These are phyloP conservation scores for Gremmenia infestans DNA, from an alignment of 2,329 filamentous ascomycete genomes.

Conservation along the genomic window DNA sequence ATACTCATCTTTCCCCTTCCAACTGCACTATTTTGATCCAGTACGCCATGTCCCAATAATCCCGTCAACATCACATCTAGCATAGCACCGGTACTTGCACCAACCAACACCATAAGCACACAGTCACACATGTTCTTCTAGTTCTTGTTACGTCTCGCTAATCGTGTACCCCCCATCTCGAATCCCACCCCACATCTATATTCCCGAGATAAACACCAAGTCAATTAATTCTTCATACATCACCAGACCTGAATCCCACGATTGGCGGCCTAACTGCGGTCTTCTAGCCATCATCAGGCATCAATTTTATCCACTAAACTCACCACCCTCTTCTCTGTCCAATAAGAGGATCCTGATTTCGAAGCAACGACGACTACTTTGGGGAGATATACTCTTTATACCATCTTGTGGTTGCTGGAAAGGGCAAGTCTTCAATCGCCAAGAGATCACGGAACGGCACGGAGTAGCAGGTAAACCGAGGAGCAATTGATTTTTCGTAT, in stretches of 20 bases:
- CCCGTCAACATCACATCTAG: background rate
- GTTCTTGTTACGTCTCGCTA: background rate
- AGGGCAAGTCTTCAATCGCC: background rate
- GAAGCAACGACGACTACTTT: background rate
- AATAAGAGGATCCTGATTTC: conserved; percentile 6
- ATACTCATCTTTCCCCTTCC: background rate
- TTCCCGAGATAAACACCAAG: too few species aligned
- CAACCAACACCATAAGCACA: background rate
- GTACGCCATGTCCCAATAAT: background rate
- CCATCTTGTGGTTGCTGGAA: background rate
- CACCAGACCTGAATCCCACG: background rate
- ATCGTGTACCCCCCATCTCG: background rate
- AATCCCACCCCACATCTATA: background rate
- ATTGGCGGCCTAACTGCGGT: background rate
- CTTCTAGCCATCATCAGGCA: background rate
- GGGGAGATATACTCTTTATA: background rate
- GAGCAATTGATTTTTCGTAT: background rate
- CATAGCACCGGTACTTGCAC: background rate
- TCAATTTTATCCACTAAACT: background rate
- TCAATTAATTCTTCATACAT: background rate
- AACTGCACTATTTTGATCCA: background rate
- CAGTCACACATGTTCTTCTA: background rate
- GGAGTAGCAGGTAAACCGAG: background rate
- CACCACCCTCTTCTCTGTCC: background rate
- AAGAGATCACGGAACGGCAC: background rate